Base-by-base conservation (phyloP, 345 rosid species). In the Melastoma malabathricum region DNA sequence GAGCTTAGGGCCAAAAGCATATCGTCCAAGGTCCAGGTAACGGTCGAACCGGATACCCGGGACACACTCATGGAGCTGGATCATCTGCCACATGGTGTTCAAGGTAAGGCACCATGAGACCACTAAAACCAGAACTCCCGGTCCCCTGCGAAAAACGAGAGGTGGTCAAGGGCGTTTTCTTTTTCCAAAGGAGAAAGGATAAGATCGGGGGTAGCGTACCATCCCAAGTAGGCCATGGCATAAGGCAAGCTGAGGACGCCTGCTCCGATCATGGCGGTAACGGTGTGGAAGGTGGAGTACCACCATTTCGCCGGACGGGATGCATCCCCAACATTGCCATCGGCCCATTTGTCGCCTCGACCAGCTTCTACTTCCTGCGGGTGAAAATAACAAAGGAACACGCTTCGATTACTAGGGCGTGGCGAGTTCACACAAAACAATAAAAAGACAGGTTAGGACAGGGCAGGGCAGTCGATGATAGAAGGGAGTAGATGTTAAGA, bases 11-110 rank as follows among this genome's bases (percentile, higher is more conserved):
- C 96, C 98, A 18, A 92, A 90, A 25, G 96, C 96, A 48, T 86
- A 67, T 31, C 79, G 68, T 6, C 96, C 98, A 0, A 92, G 79
- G 74, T 92, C 96, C 2, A 86, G n/a, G 54, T 86, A 92, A 22
- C 96, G 82, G 61, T 92, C 95, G 13, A 90, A 92, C 9, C 96
- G 81, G 55, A 72, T 84, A 46, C 98, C 95, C 0, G 87, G 96
- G 31, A 87, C 87, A 19, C 96, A 84, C 63, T 87, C 96, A 25
- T 92, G 96, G 23, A 92, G 87, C 59, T 86, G 82, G 49, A 84
- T 80, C 93, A 92, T 84, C 70, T 92, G 95, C 98, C 98, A 87
- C 93, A 87, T 82, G 8, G 89, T 86, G 78, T 84, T 82, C 59
- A 92, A 59, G 19, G 98, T 92, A 69, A 84, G 68, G 79, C 75